Conservation (phyloP, 2,329 filamentous ascomycete species). For the Dichotomopilus funicola region DNA sequence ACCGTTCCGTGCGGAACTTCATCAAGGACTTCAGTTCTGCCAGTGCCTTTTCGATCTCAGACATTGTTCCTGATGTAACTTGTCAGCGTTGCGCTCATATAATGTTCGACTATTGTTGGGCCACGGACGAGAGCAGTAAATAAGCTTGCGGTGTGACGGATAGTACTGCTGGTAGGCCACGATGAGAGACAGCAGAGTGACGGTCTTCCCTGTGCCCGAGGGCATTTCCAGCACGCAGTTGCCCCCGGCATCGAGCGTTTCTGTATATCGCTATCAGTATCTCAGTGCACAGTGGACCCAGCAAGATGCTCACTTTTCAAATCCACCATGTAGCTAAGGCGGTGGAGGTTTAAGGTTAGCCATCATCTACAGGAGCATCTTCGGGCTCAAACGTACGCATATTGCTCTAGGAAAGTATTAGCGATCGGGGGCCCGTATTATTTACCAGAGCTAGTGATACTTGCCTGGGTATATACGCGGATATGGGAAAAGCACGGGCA, state of each 20-base stretch:
- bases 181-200: constrained; percentile 89
- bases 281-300: background rate
- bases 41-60: constrained; percentile 96
- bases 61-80: constrained; percentile 68
- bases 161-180: constrained; percentile 94
- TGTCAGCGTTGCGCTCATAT: constrained; percentile 1
- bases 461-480: constrained; percentile 52
- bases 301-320: constrained; percentile 41
- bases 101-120: too few relatives aligned
- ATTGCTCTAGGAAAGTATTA: constrained; percentile 23
- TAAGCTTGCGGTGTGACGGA: constrained; percentile 88
- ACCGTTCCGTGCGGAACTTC: constrained; percentile 84
- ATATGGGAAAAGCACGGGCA: constrained; percentile 53
- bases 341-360: background rate
- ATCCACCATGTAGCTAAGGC: constrained; percentile 49
- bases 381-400: constrained; percentile 22
- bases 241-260: constrained; percentile 84
- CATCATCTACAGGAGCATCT: background rate
- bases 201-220: constrained; percentile 95
- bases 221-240: constrained; percentile 99
- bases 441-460: constrained; percentile 12
- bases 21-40: constrained; percentile 87
- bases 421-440: constrained; percentile 1
- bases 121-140: constrained; percentile 84
- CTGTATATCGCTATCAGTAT: constrained; percentile 27